Percentiles rank a stretch among this genome's conserved stretches.
Conservation (phyloP, 2,329 filamentous ascomycete species). For the Alternaria ventricosa region DNA sequence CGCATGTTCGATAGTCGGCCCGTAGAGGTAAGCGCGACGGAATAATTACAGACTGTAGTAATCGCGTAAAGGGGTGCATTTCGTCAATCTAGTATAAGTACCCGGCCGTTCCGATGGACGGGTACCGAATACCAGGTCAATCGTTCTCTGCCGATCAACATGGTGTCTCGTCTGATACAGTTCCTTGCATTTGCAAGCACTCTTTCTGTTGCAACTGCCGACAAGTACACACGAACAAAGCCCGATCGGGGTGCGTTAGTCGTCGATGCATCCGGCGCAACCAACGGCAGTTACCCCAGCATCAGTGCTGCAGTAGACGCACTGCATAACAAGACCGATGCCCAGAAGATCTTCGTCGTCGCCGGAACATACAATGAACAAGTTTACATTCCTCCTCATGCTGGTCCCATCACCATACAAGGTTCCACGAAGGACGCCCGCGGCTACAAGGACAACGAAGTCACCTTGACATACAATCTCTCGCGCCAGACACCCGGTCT, state of each 20-base stretch:
- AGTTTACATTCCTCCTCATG: slow-evolving; percentile 57
- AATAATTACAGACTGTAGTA: slow-evolving; percentile 4
- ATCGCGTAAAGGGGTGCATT: not conserved
- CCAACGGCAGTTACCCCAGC: slow-evolving; percentile 19
- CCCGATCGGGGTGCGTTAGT: slow-evolving; percentile 22
- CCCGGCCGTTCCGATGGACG: not conserved
- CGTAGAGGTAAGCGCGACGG: not conserved
- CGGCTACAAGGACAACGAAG: slow-evolving; percentile 61
- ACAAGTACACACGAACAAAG: slow-evolving; percentile 17
- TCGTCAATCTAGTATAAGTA: slow-evolving; percentile 2
- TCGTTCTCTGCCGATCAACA: not conserved
- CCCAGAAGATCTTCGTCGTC: slow-evolving; percentile 62
- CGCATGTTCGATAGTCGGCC: not conserved
- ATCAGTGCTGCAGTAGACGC: slow-evolving; percentile 23
- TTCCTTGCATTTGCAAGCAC: not conserved
- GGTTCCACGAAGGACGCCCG: slow-evolving; percentile 62
- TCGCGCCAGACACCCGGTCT: slow-evolving; percentile 39
- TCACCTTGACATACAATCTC: slow-evolving; percentile 56
- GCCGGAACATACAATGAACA: slow-evolving; percentile 65
- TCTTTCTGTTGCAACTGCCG: not conserved
- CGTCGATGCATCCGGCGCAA: slow-evolving; percentile 22
- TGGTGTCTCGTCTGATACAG: not conserved
- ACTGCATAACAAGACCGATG: slow-evolving; percentile 14
- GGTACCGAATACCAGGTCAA: not conserved
- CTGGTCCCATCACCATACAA: slow-evolving; percentile 59